Evolutionary conservation across 495 filamentous ascomycete species (phyloP).

Genomic region (Penicillium flavigenum): DNA sequence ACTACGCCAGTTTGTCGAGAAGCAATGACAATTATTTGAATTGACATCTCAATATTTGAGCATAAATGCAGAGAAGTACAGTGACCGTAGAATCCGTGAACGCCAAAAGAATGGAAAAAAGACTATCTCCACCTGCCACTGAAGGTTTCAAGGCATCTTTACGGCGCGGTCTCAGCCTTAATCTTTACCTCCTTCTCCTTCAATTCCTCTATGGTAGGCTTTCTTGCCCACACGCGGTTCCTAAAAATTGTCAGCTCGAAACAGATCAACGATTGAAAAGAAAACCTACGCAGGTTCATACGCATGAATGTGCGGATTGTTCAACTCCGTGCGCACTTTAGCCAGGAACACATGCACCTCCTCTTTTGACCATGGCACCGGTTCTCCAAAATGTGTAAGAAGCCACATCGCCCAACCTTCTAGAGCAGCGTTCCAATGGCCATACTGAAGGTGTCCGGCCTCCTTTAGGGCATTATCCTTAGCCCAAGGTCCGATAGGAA

Average conservation of each 20-base stretch:
- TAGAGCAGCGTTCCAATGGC: conserved; percentile 46
- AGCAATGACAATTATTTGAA: too few species aligned
- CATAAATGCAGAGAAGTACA: too few species aligned
- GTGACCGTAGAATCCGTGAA: too few species aligned
- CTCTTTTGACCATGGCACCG: conserved; percentile 6
- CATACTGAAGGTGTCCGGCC: conserved; percentile 58
- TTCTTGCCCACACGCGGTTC: conserved; percentile 22
- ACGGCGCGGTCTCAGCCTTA: not conserved
- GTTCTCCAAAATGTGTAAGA: conserved; percentile 12
- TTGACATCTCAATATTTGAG: too few species aligned
- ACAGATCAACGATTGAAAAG: not conserved
- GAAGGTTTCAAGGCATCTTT: not conserved
- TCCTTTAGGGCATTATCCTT: conserved; percentile 60
- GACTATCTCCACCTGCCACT: too few species aligned
- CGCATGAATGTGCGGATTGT: conserved; percentile 11
- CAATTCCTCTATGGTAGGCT: conserved; percentile 3
- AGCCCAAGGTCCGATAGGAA: conserved; percentile 65
- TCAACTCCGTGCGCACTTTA: not conserved
- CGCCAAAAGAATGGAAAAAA: too few species aligned
- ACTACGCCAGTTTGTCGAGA: too few species aligned
- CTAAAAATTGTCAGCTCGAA: conserved; percentile 5
- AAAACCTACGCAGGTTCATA: conserved; percentile 15
- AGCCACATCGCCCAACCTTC: conserved; percentile 16
- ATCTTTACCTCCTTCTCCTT: not conserved
- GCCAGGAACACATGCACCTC: conserved; percentile 3